Evolutionary conservation across 257 asterid genomes (phyloP).

Genomic region (Solanum pinnatisectum): DNA sequence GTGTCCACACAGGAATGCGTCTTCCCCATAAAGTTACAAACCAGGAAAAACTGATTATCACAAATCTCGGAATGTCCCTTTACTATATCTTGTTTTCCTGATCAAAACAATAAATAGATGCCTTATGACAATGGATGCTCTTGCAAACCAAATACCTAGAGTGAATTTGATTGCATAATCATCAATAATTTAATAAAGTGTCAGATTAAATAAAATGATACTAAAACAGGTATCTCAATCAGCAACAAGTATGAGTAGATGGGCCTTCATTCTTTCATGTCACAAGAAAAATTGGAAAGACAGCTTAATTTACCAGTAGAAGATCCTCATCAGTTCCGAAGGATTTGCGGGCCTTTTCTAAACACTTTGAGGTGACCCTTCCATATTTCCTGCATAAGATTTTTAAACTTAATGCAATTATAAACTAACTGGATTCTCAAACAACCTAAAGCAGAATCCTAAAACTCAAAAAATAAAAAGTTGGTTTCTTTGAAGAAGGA

Average conservation of each 20-base stretch:
- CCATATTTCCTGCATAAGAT: conserved; percentile 52
- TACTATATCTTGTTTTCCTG: neutral
- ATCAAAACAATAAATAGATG: neutral
- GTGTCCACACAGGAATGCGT: neutral
- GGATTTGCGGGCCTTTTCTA: conserved; percentile 77
- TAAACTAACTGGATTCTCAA: neutral
- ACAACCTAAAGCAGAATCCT: neutral
- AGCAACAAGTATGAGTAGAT: neutral
- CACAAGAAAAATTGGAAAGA: neutral
- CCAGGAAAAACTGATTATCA: neutral
- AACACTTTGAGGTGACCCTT: conserved; percentile 53
- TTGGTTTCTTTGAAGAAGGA: neutral
- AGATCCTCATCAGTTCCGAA: conserved; percentile 98
- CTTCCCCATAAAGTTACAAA: neutral
- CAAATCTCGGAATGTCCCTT: conserved; percentile 63
- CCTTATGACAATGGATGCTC: neutral
- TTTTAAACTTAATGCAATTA: neutral
- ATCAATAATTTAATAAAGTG: neutral
- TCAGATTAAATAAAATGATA: neutral
- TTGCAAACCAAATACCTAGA: neutral
- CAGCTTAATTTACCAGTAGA: conserved; percentile 52
- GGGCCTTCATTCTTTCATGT: neutral
- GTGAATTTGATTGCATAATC: neutral
- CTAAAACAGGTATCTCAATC: neutral
- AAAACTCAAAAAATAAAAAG: neutral